These are phyloP conservation scores for Cordyceps tenuipes DNA, from an alignment of 2,329 filamentous ascomycete species.

Conservation along the genomic window DNA sequence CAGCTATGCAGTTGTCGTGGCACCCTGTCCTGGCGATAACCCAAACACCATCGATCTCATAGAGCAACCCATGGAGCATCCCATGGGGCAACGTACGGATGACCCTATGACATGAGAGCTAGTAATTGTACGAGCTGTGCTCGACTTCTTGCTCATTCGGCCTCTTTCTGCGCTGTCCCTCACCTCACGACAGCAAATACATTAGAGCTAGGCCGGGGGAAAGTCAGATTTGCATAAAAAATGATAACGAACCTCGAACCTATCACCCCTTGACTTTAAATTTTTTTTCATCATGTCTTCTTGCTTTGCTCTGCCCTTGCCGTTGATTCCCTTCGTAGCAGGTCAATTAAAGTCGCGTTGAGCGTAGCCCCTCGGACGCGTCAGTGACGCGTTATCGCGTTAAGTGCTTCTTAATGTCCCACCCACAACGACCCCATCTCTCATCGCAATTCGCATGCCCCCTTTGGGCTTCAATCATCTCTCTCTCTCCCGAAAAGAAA, in stretches of 20 bases:
- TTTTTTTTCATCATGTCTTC: not conserved
- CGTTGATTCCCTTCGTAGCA: not conserved
- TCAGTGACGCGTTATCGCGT: conserved; percentile 6
- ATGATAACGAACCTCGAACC: not conserved
- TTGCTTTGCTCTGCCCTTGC: not conserved
- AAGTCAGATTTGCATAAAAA: not conserved
- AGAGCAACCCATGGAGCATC: too few relatives aligned
- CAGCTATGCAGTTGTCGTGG: too few relatives aligned
- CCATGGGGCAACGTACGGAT: too few relatives aligned
- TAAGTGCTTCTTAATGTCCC: conserved; percentile 9
- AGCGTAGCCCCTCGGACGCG: conserved; percentile 6
- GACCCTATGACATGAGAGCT: not conserved
- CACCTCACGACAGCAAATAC: too few relatives aligned
- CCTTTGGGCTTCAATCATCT: not conserved
- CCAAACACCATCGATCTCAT: too few relatives aligned
- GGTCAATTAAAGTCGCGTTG: conserved; percentile 11
- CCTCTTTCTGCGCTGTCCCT: too few relatives aligned
- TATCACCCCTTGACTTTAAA: not conserved
- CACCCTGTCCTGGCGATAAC: too few relatives aligned
- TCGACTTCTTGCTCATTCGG: too few relatives aligned
- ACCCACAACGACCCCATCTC: not conserved
- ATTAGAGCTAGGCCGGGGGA: too few relatives aligned
- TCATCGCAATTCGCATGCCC: not conserved
- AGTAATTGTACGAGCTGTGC: not conserved
- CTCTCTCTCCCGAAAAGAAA: not conserved